Evolutionary conservation across 768 basidiomycete genomes (phyloP).

Genomic region (Russula foetens): DNA sequence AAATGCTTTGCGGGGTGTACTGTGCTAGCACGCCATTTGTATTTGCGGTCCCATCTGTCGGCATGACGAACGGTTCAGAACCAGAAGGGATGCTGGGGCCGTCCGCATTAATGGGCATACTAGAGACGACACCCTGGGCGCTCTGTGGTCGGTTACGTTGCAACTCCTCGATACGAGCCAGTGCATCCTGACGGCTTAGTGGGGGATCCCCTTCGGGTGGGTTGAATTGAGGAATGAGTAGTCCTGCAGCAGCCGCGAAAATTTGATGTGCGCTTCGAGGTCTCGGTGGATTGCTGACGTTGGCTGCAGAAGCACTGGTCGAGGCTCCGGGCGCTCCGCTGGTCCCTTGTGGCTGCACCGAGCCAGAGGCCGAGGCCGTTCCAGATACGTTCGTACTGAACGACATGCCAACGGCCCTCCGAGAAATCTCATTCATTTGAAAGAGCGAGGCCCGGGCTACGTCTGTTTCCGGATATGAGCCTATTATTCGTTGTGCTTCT

Average conservation of each 20-base stretch:
- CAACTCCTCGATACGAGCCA: slow-evolving; percentile 48
- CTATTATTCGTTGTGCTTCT: slow-evolving; percentile 45
- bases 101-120: slow-evolving; percentile 4
- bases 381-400: slow-evolving; percentile 21
- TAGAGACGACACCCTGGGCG: slow-evolving; percentile 10
- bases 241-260: slow-evolving; percentile 26
- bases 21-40: background rate
- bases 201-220: slow-evolving; percentile 22
- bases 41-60: background rate
- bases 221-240: slow-evolving; percentile 23
- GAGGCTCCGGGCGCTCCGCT: slow-evolving; percentile 11
- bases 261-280: slow-evolving; percentile 26
- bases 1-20: slow-evolving; percentile 21
- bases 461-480: slow-evolving; percentile 43
- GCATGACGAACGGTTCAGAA: slow-evolving; percentile 14
- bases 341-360: slow-evolving; percentile 15
- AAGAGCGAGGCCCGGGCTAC: slow-evolving; percentile 61
- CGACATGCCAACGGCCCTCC: slow-evolving; percentile 44
- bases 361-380: slow-evolving; percentile 16
- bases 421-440: slow-evolving; percentile 74
- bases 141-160: slow-evolving; percentile 25
- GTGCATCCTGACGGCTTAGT: slow-evolving; percentile 36
- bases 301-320: slow-evolving; percentile 6
- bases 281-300: slow-evolving; percentile 16
- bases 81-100: slow-evolving; percentile 10